Evolutionary conservation across 2,329 filamentous ascomycete genomes (phyloP), one percentile per base, ranked within the genome.

Genomic region (Beauveria scarabaeidicola): DNA sequence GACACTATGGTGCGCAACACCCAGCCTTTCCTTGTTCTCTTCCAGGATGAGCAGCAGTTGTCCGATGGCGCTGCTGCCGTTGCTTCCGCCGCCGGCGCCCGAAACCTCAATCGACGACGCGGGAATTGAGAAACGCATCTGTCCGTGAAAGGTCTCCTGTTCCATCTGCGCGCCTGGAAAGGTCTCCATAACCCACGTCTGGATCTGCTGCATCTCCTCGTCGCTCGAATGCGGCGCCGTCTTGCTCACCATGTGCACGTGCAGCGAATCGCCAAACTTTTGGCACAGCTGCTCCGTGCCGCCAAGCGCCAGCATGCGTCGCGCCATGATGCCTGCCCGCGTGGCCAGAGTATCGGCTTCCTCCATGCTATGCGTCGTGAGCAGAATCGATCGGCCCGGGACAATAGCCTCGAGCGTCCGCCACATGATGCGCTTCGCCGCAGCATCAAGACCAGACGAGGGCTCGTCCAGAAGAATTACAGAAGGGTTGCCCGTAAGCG

Each of bases 311-410:
- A 95, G 78, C 89, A 95, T 93, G 44, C 85, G 81, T 64, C 81
- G 81, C 3, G 90, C 89, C 74, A 96, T 84, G 66, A 96, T 95
- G 5, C 89, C 91, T 2, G 67, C 69, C 7, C 69, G 68, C 8
- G 62, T 84, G 0, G 89, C 88, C 3, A 92, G 76, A 1, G 87
- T 87, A 64, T 91, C 87, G 1, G 89, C 89, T 70, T 92, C 89
- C 68, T 92, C 88, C 88, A 92, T 91, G 11, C 81, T 86, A 69
- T 92, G 89, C 0, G 89, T 92, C 0, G 88, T 91, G 41, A 92
- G 78, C 0, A 92, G 75, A 0, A 91, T 76, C 1, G 83, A 84
- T 36, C 89, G 80, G 0, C 87, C 87, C 0, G 84, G 81, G 0
- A 84, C 81, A 10, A 91, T 81, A 2, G 81, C 78, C 7, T 80